Evolutionary conservation across 1,284 basidiomycete species (phyloP).

Genomic region (Naganishia liquefaciens): DNA sequence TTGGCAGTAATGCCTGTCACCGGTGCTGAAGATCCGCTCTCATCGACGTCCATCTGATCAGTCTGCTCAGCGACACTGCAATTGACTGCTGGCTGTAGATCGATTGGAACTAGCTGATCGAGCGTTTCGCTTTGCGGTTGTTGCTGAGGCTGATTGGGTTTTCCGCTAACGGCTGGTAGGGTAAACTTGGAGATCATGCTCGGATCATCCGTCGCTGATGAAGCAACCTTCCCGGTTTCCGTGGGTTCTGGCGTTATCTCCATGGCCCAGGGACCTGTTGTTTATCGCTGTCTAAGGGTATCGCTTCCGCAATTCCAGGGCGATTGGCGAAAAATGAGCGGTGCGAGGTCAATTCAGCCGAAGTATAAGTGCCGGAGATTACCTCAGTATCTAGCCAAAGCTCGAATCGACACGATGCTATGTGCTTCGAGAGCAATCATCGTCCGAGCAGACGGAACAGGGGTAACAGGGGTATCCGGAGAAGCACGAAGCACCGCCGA

Average conservation of each 20-base stretch:
- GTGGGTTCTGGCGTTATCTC: neutral
- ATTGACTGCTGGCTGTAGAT: neutral
- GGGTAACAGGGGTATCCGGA: no score
- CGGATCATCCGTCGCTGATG: neutral
- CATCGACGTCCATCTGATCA: slow-evolving; percentile 5
- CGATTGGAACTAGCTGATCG: neutral
- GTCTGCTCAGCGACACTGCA: slow-evolving; percentile 1
- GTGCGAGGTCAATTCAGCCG: no score
- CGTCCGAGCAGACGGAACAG: no score
- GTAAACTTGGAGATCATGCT: neutral
- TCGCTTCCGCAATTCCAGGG: no score
- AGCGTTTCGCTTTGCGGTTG: neutral
- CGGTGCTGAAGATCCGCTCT: neutral
- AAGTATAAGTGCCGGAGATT: no score
- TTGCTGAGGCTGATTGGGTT: neutral
- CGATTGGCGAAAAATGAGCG: no score
- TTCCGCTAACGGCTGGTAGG: neutral
- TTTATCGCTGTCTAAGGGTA: neutral
- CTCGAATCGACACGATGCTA: no score
- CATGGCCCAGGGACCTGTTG: neutral
- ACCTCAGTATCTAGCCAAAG: no score
- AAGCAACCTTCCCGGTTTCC: no score
- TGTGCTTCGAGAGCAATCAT: no score
- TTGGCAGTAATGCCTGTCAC: neutral
- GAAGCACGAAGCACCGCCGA: no score